Evolutionary conservation across 768 basidiomycete genomes (phyloP), one percentile per base, ranked within the genome.

Genomic region (Lepiota venenata): DNA sequence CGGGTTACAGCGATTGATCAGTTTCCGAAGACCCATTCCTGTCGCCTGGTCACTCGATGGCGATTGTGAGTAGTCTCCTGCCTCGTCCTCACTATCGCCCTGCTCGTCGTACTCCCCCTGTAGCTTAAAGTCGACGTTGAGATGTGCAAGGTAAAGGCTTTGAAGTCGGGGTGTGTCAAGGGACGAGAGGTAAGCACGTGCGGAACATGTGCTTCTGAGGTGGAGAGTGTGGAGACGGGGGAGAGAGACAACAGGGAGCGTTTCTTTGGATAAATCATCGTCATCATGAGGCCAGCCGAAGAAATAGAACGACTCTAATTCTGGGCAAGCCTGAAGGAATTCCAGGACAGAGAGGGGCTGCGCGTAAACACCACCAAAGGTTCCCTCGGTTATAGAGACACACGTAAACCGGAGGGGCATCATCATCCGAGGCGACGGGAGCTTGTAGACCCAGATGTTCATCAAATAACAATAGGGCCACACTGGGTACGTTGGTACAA

Each of bases 51-150:
- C 89, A 50, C 85, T 91, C 63, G 73, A 86, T 15, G 85, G 86
- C 4, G 87, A 88, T 62, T 86, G 86, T 3, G 89, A 91, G 60
- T 77, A 88, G 69, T 91, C 89, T 14, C 67, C 59, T 14, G 82
- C 83, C 60, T 88, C 88, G 58, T 91, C 88, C 7, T 87, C 87
- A 59, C 81, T 85, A 57, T 90, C 89, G 29, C 87, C 87, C 5
- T 75, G 70, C 52, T 88, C 87, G 39, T 64, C 54, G 38, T 64
- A 63, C 4, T 69, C 62, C 7, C 63, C 69, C 14, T 69, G 63
- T 25, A 83, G 69, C 14, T 63, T 61, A 56, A 77, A 80, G 49
- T 87, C 85, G 63, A 84, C 79, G 61, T 91, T 91, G 16, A 89
- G 70, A 57, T 84, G 80, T 5, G 80, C 72, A 56, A 91, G 83